Base-by-base conservation (phyloP, 352 stramenopile genomes). In the Globisporangium yorkense region DNA sequence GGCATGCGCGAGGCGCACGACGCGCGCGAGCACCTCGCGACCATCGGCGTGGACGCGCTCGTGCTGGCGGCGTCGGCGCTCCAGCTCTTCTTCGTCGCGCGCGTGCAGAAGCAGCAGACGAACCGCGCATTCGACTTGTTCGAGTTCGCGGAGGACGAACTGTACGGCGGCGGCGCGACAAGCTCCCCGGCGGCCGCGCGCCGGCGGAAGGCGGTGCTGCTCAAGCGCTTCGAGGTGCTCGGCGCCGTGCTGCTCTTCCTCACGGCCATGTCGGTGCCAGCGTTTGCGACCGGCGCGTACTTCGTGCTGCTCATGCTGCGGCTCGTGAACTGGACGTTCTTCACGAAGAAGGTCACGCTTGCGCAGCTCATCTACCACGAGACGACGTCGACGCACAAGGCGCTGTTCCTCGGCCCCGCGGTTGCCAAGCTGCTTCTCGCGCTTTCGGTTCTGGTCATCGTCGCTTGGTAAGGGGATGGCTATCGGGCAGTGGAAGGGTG, bases 311-410 rank as follows among this genome's bases (percentile, higher is more conserved):
- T 90, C 21, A 31, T 93, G 6, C 51, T 67, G 15, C 64, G 80
- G 2, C 67, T 95, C 24, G 55, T 88, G n/a, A 66, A 68, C 29
- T 93, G 84, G 72, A 92, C 83, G 13, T 73, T 88, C 35, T 81
- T 75, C 46, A 69, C 78, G 0, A 77, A 83, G 54, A 70, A 75
- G 39, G 72, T 93, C 54, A 80, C 70, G 3, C 52, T 92, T 1
- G 73, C 80, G 45, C 68, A 89, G 18, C 68, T 95, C 21, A 57
- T 77, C 57, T 45, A 70, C 13, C 24, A 40, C 20, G 51, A 65
- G 9, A 51, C 48, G 1, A 57, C 44, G 16, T 57, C 49, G 29
- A 67, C 49, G 5, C 45, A 54, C 2, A 71, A 57, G 40, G 70
- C 60, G 16, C 68, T 68, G 24, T 87, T 92, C 27, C 59, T 92